Conservation (phyloP, 1,284 basidiomycete genomes). For the Moesziomyces aphidis region DNA sequence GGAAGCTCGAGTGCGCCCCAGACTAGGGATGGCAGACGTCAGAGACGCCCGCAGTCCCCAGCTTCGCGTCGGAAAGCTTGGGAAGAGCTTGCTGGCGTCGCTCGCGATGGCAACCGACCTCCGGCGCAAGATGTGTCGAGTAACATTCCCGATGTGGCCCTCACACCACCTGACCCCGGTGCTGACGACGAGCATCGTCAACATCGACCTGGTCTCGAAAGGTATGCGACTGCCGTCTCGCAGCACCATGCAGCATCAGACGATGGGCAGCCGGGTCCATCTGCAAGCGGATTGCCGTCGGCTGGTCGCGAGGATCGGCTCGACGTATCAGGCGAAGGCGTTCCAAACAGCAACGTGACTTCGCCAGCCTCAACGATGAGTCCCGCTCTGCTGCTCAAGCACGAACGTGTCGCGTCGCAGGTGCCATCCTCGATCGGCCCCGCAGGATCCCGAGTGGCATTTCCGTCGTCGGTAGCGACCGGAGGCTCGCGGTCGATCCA, state of each 20-base stretch:
- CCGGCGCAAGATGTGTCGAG: no score
- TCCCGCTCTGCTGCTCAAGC: conserved; percentile 14
- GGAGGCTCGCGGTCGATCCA: neutral
- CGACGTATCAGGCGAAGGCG: neutral
- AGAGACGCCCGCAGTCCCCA: neutral
- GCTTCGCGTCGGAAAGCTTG: conserved; percentile 4
- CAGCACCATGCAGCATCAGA: neutral
- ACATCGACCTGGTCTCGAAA: conserved; percentile 6
- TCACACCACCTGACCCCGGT: neutral
- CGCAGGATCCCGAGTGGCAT: conserved; percentile 1
- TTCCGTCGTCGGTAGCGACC: neutral
- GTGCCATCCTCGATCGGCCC: neutral
- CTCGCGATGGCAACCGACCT: neutral
- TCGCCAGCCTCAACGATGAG: conserved; percentile 15
- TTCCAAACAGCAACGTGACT: neutral
- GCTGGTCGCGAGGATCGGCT: neutral
- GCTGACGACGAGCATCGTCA: neutral
- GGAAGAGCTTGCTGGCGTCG: conserved; percentile 16
- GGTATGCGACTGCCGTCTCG: conserved; percentile 20
- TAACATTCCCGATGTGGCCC: neutral
- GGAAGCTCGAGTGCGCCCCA: neutral
- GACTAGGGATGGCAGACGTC: neutral
- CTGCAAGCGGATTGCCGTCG: neutral
- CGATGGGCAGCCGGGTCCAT: neutral
- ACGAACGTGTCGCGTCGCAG: conserved; percentile 9